These are phyloP conservation scores for Echinosophora koreensis DNA, from an alignment of 306 rosid genomes.

Conservation along the genomic window DNA sequence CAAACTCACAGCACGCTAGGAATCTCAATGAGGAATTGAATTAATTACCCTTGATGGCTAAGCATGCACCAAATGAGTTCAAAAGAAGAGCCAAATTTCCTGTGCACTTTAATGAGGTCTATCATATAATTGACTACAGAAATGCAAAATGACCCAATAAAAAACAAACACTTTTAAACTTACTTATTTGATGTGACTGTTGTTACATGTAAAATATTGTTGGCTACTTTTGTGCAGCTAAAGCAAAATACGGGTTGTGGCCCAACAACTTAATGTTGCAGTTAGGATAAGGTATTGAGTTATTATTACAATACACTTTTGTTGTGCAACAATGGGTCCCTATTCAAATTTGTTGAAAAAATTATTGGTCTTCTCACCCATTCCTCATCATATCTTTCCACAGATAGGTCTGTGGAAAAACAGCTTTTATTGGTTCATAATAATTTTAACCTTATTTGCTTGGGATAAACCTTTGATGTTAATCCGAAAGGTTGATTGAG, in stretches of 20 bases:
- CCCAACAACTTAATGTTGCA: constrained; percentile 40
- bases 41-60: constrained; percentile 35
- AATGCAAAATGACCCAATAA: constrained; percentile 41
- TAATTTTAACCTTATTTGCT: constrained; percentile 14
- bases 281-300: constrained; percentile 53
- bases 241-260: constrained; percentile 31
- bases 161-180: constrained; percentile 28
- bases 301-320: constrained; percentile 17
- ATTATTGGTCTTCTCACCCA: constrained; percentile 17
- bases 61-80: constrained; percentile 26
- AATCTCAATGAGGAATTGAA: neutral
- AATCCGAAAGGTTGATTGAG: constrained; percentile 28
- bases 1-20: constrained; percentile 15
- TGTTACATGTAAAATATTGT: constrained; percentile 36
- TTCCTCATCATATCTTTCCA: neutral
- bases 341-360: constrained; percentile 9
- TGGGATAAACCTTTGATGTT: constrained; percentile 22
- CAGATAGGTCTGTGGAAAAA: constrained; percentile 18
- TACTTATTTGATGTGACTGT: constrained; percentile 43
- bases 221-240: constrained; percentile 36
- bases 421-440: constrained; percentile 31
- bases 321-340: constrained; percentile 28
- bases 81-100: constrained; percentile 37
- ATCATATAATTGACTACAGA: constrained; percentile 34
- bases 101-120: constrained; percentile 29